Conservation (phyloP, 78 protist genomes). For the Trichosphaerium sp. region DNA sequence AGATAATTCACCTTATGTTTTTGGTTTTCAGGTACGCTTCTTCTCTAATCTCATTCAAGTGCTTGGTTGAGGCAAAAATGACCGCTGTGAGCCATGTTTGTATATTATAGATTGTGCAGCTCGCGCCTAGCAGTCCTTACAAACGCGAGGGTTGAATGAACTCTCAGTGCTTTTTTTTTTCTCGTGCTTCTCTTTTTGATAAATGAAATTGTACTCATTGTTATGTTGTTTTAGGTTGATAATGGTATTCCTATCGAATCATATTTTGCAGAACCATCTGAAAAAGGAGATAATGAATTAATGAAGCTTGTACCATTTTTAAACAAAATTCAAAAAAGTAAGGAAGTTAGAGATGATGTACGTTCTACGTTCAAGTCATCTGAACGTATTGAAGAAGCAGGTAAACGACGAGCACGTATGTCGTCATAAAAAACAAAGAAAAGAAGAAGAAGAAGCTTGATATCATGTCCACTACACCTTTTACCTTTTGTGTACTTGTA, state of each 20-base stretch:
- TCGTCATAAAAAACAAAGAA: no score
- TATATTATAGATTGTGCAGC: not conserved
- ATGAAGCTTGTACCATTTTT: constrained; percentile 52
- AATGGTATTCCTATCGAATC: constrained; percentile 74
- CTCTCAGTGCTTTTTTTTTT: not conserved
- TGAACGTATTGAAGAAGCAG: no score
- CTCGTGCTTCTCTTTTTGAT: not conserved
- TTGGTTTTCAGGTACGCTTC: constrained; percentile 66
- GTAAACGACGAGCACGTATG: no score
- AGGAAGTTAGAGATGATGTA: constrained; percentile 36
- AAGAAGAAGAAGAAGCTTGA: no score
- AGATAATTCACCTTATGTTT: constrained; percentile 88
- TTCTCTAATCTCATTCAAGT: not conserved
- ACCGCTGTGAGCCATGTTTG: not conserved
- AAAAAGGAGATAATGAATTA: constrained; percentile 47
- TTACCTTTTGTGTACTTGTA: no score
- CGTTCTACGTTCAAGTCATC: not conserved
- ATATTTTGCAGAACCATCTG: constrained; percentile 64
- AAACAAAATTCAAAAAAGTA: not conserved
- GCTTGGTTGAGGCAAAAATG: not conserved
- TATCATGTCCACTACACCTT: no score
- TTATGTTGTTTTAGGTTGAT: constrained; percentile 26
- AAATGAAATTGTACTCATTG: not conserved
- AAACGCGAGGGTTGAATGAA: not conserved
- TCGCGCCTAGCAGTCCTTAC: not conserved